phyloP scores from a whole-genome alignment of 768 basidiomycete species.

The Podaxis carcinomalis region DNA sequence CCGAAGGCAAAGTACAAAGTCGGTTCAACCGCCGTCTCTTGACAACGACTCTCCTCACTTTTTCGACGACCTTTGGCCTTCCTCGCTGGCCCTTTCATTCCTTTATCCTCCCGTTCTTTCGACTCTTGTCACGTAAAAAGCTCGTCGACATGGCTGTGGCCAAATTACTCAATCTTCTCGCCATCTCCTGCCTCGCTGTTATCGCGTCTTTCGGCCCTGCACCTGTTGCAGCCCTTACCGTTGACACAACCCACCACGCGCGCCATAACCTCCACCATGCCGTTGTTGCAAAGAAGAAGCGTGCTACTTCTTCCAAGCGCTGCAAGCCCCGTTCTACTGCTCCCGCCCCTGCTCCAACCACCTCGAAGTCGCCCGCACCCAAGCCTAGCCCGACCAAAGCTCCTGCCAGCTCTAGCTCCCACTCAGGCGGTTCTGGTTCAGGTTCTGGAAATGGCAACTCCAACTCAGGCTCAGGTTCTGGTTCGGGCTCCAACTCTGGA shows the following conservation, averaged over 20 bases:
- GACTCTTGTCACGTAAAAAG: conserved; percentile 12
- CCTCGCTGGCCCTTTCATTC: conserved; percentile 23
- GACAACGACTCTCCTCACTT: conserved; percentile 1
- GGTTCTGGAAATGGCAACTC: conserved; percentile 1
- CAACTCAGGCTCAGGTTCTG: not conserved
- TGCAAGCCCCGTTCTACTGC: conserved; percentile 54
- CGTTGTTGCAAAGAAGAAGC: conserved; percentile 48
- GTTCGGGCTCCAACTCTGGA: conserved; percentile 2
- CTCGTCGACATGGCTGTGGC: conserved; percentile 34
- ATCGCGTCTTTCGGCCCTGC: conserved; percentile 42
- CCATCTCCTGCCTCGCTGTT: conserved; percentile 55
- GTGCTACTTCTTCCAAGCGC: conserved; percentile 36
- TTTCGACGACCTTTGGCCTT: conserved; percentile 17
- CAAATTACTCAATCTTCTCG: conserved; percentile 55
- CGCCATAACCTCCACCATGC: conserved; percentile 45
- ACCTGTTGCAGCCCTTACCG: conserved; percentile 50
- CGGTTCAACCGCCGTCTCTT: not conserved
- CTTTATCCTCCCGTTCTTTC: conserved; percentile 20
- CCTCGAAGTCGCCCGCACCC: conserved; percentile 11
- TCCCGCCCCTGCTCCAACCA: conserved; percentile 16
- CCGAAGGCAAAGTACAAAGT: conserved; percentile 1
- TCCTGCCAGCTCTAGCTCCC: conserved; percentile 13
- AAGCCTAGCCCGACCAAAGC: conserved; percentile 4
- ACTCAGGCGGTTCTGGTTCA: not conserved
- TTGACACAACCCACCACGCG: conserved; percentile 34